phyloP scores from a whole-genome alignment of 352 stramenopile genomes.

The Pythium dissotocum region DNA sequence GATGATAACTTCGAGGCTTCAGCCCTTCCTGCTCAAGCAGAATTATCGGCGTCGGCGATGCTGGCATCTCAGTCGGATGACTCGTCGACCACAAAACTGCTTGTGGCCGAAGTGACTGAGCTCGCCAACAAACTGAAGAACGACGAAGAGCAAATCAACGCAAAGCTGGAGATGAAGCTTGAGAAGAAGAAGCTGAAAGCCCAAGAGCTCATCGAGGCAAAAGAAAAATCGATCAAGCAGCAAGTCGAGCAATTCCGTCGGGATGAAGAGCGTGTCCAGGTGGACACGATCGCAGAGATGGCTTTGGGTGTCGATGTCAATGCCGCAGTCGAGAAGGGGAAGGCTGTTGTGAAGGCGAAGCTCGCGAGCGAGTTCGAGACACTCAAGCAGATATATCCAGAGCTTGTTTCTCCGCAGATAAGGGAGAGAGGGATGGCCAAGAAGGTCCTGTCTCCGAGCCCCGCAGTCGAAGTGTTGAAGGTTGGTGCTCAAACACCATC shows the following conservation, averaged over 20 bases:
- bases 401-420: slow-evolving; percentile 10
- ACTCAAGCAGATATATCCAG: slow-evolving; percentile 35
- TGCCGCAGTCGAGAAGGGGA: slow-evolving; percentile 29
- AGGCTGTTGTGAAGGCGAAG: slow-evolving; percentile 31
- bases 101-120: slow-evolving; percentile 34
- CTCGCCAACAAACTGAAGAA: slow-evolving; percentile 20
- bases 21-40: background rate
- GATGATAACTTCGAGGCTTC: slow-evolving; percentile 1
- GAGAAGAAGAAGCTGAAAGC: slow-evolving; percentile 47
- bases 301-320: slow-evolving; percentile 42
- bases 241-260: slow-evolving; percentile 33
- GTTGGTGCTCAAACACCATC: background rate
- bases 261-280: slow-evolving; percentile 44
- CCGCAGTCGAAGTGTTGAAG: background rate
- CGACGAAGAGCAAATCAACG: slow-evolving; percentile 2
- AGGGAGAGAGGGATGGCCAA: background rate
- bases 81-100: slow-evolving; percentile 52
- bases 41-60: background rate
- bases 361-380: slow-evolving; percentile 35
- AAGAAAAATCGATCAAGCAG: slow-evolving; percentile 36
- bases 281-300: slow-evolving; percentile 40
- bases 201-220: slow-evolving; percentile 39
- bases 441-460: background rate
- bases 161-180: slow-evolving; percentile 27
- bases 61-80: slow-evolving; percentile 42